Percentiles rank a stretch among this genome's conserved stretches.
These are phyloP conservation scores for Picochlorum costavermella DNA, from an alignment of 139 green algal genomes.

Conservation along the genomic window DNA sequence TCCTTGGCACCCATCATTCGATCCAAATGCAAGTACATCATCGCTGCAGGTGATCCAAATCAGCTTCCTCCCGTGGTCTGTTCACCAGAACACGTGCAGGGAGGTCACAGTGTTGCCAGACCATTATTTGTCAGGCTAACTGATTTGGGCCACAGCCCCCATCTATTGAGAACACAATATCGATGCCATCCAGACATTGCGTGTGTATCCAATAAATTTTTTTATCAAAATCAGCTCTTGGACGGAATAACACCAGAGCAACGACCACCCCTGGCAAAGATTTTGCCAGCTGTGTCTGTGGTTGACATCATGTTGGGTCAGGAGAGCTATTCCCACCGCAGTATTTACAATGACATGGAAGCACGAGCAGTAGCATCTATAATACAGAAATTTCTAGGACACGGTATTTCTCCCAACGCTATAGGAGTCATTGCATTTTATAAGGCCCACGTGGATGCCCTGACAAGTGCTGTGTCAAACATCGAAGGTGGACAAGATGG, in stretches of 20 bases:
- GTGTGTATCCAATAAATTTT: constrained; percentile 56
- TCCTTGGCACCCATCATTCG: constrained; percentile 54
- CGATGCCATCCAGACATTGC: constrained; percentile 67
- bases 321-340: constrained; percentile 33
- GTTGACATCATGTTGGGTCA: constrained; percentile 35
- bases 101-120: constrained; percentile 47
- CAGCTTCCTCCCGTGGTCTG: constrained; percentile 77
- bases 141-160: constrained; percentile 39
- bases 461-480: background rate
- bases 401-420: constrained; percentile 12
- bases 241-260: constrained; percentile 46
- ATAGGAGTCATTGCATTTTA: constrained; percentile 80
- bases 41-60: constrained; percentile 73
- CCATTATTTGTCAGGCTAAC: constrained; percentile 71
- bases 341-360: constrained; percentile 44
- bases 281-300: constrained; percentile 41
- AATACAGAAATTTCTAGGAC: constrained; percentile 23
- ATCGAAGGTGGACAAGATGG: background rate
- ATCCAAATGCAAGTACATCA: constrained; percentile 46
- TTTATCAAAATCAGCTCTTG: constrained; percentile 62
- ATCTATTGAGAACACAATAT: constrained; percentile 72
- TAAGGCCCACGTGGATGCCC: constrained; percentile 47
- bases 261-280: constrained; percentile 41
- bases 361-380: constrained; percentile 34
- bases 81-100: constrained; percentile 30